Base-by-base conservation (phyloP, 1,284 basidiomycete genomes). In the Veloboletus limbatus region DNA sequence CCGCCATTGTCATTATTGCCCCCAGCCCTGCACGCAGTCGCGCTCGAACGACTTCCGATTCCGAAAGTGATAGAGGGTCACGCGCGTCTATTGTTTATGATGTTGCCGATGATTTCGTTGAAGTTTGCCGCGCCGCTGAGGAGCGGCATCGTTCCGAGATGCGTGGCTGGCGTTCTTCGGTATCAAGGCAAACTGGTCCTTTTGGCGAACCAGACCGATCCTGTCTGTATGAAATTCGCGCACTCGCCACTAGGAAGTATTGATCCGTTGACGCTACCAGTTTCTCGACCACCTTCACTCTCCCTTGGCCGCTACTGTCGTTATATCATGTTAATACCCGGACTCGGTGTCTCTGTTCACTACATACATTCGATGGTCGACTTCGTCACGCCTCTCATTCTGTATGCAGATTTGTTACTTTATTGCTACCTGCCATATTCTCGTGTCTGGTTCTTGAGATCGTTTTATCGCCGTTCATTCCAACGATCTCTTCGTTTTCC, bases 61-160 rank as follows among this genome's bases (percentile, higher is more conserved):
- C 79, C 36, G 84, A 78, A 52, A 88, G 82, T 60, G 88, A 88
- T 53, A 78, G 85, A 47, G 81, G 84, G 42, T 88, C 84, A 34
- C 75, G 85, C 53, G 84, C 81, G 37, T 85, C 83, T 9, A 77
- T 86, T 67, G 77, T 86, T 33, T 83, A 75, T 62, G 84, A 88
- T 54, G 77, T 89, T 30, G 82, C 87, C 46, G 81, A 85, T 48
- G 70, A 76, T 47, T 86, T 96, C 59, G 69, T 85, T 56, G 77
- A 79, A 50, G 77, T 76, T 49, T 92, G 90, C 62, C 77, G 78
- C 40, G 70, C 71, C 21, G 92, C 91, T 8, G 90, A 92, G 65
- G 80, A 81, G 58, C 77, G 91, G 48, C 91, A 94, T 70, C 77
- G 78, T 40, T 68, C 67, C 24, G 92, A 96, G 69, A 87, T 93